Evolutionary conservation across 2,329 filamentous ascomycete species (phyloP).

Genomic region (Sclerotiophoma versabilis): DNA sequence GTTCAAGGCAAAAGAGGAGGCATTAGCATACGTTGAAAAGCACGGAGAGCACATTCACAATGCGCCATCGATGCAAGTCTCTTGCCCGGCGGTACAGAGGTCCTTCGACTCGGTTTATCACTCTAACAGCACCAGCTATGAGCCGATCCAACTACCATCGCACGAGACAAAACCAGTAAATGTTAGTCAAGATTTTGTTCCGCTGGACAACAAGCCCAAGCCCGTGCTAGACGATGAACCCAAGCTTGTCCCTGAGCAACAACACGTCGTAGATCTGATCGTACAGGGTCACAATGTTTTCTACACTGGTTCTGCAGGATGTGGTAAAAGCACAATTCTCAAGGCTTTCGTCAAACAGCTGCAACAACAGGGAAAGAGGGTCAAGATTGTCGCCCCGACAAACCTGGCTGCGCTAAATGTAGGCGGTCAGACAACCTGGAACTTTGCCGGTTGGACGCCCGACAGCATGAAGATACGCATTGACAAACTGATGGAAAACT

Average conservation of each 20-base stretch:
- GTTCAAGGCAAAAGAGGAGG: conserved; percentile 65
- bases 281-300: conserved; percentile 64
- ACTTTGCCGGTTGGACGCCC: conserved; percentile 64
- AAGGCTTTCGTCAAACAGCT: conserved; percentile 57
- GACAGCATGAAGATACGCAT: conserved; percentile 55
- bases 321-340: conserved; percentile 65
- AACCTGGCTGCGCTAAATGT: conserved; percentile 66
- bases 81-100: neutral
- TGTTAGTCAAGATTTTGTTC: neutral
- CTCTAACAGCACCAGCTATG: neutral
- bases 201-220: neutral
- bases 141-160: neutral
- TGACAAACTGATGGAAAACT: conserved; percentile 39
- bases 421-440: conserved; percentile 63
- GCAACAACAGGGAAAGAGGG: conserved; percentile 41
- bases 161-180: neutral
- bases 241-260: conserved; percentile 58
- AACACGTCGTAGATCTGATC: conserved; percentile 60
- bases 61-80: neutral
- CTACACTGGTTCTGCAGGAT: conserved; percentile 69
- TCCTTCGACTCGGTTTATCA: neutral
- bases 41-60: neutral
- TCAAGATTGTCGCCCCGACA: conserved; percentile 66
- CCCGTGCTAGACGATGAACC: neutral
- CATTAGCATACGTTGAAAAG: conserved; percentile 74